Conservation (phyloP, 2,329 filamentous ascomycete species). For the Ophiostoma novo-ulmi region DNA sequence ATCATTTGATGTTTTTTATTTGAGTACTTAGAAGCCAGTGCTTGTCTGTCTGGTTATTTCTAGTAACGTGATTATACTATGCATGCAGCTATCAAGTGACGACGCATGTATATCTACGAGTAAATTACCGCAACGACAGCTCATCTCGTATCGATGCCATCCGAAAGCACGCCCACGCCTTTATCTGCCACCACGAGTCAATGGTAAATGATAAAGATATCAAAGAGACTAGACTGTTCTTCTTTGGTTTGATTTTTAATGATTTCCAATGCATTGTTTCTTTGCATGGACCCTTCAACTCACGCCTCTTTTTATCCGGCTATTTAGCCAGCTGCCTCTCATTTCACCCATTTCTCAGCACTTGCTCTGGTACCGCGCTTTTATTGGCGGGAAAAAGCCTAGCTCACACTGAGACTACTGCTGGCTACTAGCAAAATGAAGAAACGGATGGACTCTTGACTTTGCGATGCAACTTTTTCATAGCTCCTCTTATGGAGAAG, state of each 20-base stretch:
- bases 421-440: background rate
- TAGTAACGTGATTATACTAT: background rate
- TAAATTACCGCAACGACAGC: background rate
- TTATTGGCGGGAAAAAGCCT: conserved; percentile 19
- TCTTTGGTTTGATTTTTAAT: background rate
- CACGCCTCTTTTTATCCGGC: conserved; percentile 8
- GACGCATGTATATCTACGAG: background rate
- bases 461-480: conserved; percentile 1
- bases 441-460: background rate
- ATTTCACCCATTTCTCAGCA: conserved; percentile 13
- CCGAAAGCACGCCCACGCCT: background rate
- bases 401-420: background rate
- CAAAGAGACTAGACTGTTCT: background rate
- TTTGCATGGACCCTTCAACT: background rate
- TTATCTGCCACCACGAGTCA: background rate
- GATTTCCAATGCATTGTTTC: background rate
- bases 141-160: background rate
- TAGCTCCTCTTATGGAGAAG: background rate
- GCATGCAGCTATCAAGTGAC: background rate
- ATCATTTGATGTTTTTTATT: background rate
- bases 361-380: conserved; percentile 15
- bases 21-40: no score
- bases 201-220: background rate
- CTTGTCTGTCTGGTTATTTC: no score
- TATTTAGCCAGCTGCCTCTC: conserved; percentile 11